Percentiles rank a stretch among this genome's conserved stretches.
Evolutionary conservation across 345 rosid species (phyloP).

Genomic region (Theobroma cacao): DNA sequence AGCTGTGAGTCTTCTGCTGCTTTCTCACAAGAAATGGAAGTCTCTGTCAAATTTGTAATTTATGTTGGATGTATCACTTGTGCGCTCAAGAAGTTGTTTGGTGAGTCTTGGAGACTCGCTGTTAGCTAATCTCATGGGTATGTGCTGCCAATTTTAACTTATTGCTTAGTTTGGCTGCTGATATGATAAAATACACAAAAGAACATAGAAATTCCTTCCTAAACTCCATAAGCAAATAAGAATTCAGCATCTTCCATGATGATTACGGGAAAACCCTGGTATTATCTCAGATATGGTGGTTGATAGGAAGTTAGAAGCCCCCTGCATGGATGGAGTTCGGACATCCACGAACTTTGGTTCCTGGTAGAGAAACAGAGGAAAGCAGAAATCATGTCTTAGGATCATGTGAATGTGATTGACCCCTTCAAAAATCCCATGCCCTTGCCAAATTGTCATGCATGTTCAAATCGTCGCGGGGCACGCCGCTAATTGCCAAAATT

Average conservation of each 20-base stretch:
- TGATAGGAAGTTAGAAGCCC: background rate
- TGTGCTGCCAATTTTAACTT: background rate
- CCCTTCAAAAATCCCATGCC: background rate
- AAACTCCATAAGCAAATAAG: background rate
- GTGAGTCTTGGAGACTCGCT: background rate
- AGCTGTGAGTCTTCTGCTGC: constrained; percentile 9
- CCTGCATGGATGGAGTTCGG: background rate
- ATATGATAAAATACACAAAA: background rate
- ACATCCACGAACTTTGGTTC: too few species aligned
- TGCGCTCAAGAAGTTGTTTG: background rate
- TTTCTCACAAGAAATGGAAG: background rate
- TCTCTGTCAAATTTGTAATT: background rate
- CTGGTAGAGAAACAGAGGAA: background rate
- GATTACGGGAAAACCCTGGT: background rate
- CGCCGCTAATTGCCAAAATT: background rate
- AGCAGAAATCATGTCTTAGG: background rate
- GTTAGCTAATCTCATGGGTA: too few species aligned
- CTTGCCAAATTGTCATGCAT: background rate
- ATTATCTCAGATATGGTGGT: background rate
- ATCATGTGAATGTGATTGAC: background rate
- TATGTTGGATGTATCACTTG: background rate
- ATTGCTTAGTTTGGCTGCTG: background rate
- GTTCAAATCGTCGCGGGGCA: background rate
- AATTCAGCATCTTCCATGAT: background rate
- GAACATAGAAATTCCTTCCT: background rate